Conservation (phyloP, 1,139 yeast species). For the Saccharomycopsis hybrid region DNA sequence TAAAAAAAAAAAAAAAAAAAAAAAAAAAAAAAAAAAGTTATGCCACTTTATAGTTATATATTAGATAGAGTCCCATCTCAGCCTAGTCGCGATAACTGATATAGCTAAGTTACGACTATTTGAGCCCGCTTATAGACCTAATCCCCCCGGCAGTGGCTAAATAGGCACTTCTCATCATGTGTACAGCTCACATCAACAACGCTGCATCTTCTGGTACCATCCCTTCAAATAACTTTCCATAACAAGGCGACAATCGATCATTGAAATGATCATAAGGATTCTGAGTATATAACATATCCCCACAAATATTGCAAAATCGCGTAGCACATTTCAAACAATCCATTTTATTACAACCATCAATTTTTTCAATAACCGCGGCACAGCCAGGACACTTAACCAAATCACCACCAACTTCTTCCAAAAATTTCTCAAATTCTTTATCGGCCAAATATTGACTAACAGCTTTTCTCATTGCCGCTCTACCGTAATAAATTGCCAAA, state of each 20-base stretch:
- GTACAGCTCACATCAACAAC: too few species aligned
- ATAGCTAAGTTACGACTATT: too few species aligned
- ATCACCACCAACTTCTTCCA: slow-evolving; percentile 27
- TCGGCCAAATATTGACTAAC: slow-evolving; percentile 45
- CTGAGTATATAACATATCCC: slow-evolving; percentile 32
- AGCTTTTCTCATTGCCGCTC: slow-evolving; percentile 36
- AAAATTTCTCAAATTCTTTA: slow-evolving; percentile 39
- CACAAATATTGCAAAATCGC: slow-evolving; percentile 55
- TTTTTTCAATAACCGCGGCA: slow-evolving; percentile 44
- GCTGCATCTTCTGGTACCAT: background rate
- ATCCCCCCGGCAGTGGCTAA: too few species aligned
- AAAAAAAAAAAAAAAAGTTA: too few species aligned
- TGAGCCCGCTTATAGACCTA: too few species aligned
- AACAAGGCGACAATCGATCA: slow-evolving; percentile 39
- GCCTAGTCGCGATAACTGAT: too few species aligned
- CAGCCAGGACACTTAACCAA: slow-evolving; percentile 53
- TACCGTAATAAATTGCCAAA: slow-evolving; percentile 48
- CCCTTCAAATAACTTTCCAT: slow-evolving; percentile 50
- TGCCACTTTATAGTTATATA: too few species aligned
- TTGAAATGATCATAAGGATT: slow-evolving; percentile 54
- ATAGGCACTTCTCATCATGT: too few species aligned
- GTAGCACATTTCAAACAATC: slow-evolving; percentile 46
- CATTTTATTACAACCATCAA: slow-evolving; percentile 69
- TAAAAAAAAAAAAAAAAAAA: too few species aligned
- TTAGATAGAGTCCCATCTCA: too few species aligned